A percentile compares a stretch with the other conserved stretches of the same genome.
Evolutionary conservation across 306 rosid species (phyloP).

Genomic region (Vachellia pachyceras): DNA sequence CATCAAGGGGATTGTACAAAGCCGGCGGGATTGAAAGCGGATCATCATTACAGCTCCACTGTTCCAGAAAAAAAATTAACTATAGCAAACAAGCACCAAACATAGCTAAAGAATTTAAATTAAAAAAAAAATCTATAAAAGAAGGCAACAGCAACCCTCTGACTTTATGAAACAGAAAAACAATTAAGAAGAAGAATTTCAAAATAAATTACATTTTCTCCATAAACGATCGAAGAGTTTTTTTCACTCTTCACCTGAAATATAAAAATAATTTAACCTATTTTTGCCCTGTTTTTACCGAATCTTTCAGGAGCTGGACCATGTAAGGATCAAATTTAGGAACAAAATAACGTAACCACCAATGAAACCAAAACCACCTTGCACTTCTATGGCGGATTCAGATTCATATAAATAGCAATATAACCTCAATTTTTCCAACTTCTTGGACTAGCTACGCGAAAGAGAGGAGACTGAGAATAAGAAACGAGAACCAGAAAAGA

Average conservation of each 20-base stretch:
- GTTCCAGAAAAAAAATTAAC: background rate
- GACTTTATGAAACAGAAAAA: background rate
- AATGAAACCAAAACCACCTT: background rate
- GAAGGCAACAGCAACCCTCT: background rate
- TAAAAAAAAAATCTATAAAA: background rate
- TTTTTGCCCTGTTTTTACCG: background rate
- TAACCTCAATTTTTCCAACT: background rate
- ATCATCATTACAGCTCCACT: constrained; percentile 46
- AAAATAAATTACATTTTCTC: background rate
- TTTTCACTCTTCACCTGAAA: background rate
- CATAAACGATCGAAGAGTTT: background rate
- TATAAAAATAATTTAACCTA: background rate
- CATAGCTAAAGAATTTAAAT: background rate
- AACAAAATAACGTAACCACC: background rate
- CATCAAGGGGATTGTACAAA: constrained; percentile 63
- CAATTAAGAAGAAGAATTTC: background rate
- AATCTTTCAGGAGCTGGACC: background rate
- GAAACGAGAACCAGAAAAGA: background rate
- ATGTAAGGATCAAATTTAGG: background rate
- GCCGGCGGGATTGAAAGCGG: constrained; percentile 25
- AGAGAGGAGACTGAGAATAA: background rate
- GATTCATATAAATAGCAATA: background rate
- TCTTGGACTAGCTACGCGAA: background rate
- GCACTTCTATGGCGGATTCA: background rate
- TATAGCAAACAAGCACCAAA: background rate